phyloP scores from a whole-genome alignment of 148 eudicot genomes.

The Camellia japonica region DNA sequence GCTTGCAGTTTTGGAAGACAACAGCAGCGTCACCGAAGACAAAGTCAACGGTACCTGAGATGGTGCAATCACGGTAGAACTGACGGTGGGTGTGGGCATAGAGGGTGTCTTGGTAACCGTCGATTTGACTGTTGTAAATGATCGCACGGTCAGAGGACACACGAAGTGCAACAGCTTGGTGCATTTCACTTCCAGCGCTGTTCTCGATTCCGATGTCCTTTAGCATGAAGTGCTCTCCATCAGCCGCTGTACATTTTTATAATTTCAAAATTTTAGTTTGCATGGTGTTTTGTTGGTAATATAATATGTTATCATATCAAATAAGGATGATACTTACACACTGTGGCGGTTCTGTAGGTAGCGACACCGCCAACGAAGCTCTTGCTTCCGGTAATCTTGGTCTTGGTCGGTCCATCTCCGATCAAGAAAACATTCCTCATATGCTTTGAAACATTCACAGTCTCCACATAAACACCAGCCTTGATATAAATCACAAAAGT shows the following conservation, averaged over 20 bases:
- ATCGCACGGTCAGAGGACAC: conserved; percentile 28
- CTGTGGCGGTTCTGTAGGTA: conserved; percentile 38
- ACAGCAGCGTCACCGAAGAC: conserved; percentile 55
- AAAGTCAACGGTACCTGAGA: conserved; percentile 71
- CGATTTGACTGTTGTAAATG: conserved; percentile 37
- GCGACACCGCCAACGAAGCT: conserved; percentile 24
- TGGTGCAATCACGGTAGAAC: conserved; percentile 58
- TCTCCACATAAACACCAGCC: conserved; percentile 50
- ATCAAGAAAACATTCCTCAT: conserved; percentile 30
- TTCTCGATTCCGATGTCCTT: conserved; percentile 49
- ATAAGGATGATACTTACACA: conserved; percentile 29
- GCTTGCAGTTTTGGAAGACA: conserved; percentile 55
- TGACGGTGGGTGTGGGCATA: conserved; percentile 55
- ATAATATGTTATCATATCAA: neutral
- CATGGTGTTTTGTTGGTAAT: too few relatives aligned
- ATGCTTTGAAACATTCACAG: conserved; percentile 13
- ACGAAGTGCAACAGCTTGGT: conserved; percentile 55
- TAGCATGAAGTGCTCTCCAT: conserved; percentile 40
- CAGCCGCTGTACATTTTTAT: conserved; percentile 23
- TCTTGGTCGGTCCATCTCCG: conserved; percentile 55
- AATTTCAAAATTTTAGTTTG: too few relatives aligned
- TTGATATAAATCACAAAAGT: conserved; percentile 45
- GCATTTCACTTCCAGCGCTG: conserved; percentile 37
- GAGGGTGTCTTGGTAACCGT: conserved; percentile 54
- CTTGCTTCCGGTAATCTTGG: conserved; percentile 46